Evolutionary conservation across 495 filamentous ascomycete genomes (phyloP), one percentile per base, ranked within the genome.

Genomic region (Penicillium goetzii): DNA sequence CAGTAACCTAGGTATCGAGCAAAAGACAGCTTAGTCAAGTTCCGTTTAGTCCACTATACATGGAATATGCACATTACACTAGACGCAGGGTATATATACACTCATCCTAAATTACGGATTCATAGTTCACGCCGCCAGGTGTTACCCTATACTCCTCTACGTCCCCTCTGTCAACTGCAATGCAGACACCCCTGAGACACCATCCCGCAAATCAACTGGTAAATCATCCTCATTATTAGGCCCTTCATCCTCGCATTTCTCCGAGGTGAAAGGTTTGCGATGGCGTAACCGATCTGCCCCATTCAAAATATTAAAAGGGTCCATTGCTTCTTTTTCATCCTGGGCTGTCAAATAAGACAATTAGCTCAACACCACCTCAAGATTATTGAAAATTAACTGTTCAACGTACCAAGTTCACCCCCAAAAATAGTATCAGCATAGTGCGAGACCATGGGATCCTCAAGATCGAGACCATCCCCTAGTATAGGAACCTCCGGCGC

Each of bases 401-500:
- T 4, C 11, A 30, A 52, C 60, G 21, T 54, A 63, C 61, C 61
- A 14, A 58, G 45, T 21, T 58, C 23, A 25, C 49, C 25, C 8
- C 36, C 56, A n/a, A n/a, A n/a, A n/a, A n/a, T n/a, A 4, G 36
- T 53, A 17, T 53, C 47, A 9, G 43, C 45, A 28, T 58, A 52
- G 3, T 47, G 34, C 17, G 47, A 41, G 19, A 49, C 30, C 61
- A 63, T 58, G 6, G 61, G 61, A 53, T 63, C 55, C 25, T 63
- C 61, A n/a, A 51, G 25, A 15, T 54, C 59, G 23, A 45, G 64
- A n/a, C 61, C 63, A 55, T 69, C 67, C 23, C 32, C 60, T 32
- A 60, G 32, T 8, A 63, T 41, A 2, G 64, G 67, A 25, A 55
- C 19, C 32, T 34, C 28, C 12, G 14, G 15, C 33, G 23, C 33